Conservation (phyloP, 2,329 filamentous ascomycete species). For the Gaeumannomyces tritici region DNA sequence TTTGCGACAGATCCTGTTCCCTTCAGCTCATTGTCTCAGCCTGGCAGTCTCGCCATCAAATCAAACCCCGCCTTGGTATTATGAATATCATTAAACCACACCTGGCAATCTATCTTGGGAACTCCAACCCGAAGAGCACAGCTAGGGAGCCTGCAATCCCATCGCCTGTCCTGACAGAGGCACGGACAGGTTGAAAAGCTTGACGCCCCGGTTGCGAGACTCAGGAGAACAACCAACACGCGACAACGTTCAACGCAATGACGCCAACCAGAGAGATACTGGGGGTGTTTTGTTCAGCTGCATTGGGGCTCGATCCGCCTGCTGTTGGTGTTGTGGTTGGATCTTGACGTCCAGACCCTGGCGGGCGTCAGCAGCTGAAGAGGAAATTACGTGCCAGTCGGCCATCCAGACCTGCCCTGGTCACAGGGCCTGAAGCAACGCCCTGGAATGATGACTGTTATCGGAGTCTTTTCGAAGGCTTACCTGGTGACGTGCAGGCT, state of each 20-base stretch:
- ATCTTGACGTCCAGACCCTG: neutral
- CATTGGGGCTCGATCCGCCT: neutral
- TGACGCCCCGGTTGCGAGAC: too few species aligned
- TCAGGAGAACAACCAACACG: neutral
- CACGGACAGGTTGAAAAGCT: neutral
- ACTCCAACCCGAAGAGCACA: neutral
- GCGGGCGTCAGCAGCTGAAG: neutral
- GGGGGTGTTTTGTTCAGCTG: neutral
- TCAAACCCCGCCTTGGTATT: too few species aligned
- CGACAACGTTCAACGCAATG: neutral
- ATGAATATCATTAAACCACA: neutral
- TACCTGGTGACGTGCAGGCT: neutral
- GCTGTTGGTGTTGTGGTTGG: neutral
- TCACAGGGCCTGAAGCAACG: neutral
- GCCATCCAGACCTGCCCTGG: neutral
- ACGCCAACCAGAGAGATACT: neutral
- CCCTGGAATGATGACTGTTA: neutral
- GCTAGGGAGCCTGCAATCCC: neutral
- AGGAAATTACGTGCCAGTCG: neutral
- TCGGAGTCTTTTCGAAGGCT: neutral
- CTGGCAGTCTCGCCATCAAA: too few species aligned
- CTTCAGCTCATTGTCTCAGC: too few species aligned
- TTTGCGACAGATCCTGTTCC: too few species aligned
- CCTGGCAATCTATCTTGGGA: neutral
- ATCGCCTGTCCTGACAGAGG: neutral